Conservation (phyloP, 345 rosid species). For the Triadica sebifera region DNA sequence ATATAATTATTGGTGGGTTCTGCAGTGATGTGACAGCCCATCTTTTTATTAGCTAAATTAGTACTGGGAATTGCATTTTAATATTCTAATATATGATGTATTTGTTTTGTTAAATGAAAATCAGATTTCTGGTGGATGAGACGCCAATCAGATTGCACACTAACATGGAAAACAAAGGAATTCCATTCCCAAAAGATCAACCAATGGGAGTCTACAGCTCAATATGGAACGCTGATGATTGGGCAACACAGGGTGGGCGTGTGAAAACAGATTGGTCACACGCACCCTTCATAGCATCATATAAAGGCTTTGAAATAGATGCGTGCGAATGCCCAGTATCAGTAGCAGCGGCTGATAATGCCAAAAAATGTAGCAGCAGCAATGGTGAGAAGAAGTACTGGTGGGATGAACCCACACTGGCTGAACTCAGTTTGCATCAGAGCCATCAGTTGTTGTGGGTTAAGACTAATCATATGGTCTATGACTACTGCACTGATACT, state of each 20-base stretch:
- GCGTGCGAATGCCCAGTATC: constrained; percentile 73
- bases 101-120: background rate
- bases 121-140: constrained; percentile 85
- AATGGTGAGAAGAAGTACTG: constrained; percentile 57
- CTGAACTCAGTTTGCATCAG: constrained; percentile 78
- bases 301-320: constrained; percentile 70
- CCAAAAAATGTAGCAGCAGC: constrained; percentile 63
- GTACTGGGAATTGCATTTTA: too few relatives aligned
- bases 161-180: constrained; percentile 82
- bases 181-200: constrained; percentile 90
- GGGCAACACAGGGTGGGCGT: constrained; percentile 99
- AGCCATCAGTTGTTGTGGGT: constrained; percentile 98
- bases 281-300: constrained; percentile 87
- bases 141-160: constrained; percentile 76
- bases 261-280: constrained; percentile 96
- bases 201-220: constrained; percentile 98
- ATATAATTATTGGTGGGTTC: too few relatives aligned
- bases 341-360: constrained; percentile 39
- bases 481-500: constrained; percentile 77
- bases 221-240: constrained; percentile 98
- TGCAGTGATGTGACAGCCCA: too few relatives aligned
- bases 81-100: too few relatives aligned
- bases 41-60: too few relatives aligned
- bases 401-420: constrained; percentile 88
- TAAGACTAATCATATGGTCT: constrained; percentile 78